Conservation (phyloP, 176 grass and related monocot genomes). For the Pharus latifolius region DNA sequence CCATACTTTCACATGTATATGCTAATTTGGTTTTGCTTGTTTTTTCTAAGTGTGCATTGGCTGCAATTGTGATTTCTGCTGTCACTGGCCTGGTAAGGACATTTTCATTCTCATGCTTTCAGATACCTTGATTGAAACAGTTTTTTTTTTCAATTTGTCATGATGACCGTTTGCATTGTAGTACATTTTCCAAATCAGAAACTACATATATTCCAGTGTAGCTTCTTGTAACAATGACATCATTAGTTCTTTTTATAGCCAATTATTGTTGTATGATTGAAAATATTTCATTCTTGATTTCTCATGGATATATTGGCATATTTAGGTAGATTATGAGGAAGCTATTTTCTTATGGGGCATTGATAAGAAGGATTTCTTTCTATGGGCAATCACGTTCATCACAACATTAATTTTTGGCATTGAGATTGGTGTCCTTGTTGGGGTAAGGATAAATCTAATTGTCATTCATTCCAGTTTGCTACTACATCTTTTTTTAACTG, state of each 20-base stretch:
- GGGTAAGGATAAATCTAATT: constrained; percentile 42
- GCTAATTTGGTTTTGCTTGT: constrained; percentile 7
- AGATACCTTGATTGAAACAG: constrained; percentile 9
- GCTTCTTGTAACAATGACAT: not conserved
- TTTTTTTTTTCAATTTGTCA: not conserved
- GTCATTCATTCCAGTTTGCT: not conserved
- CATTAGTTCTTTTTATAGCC: not conserved
- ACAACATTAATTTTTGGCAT: constrained; percentile 86
- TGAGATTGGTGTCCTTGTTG: constrained; percentile 91
- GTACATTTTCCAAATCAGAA: not conserved
- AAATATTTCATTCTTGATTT: constrained; percentile 3
- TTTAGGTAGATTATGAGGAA: constrained; percentile 88
- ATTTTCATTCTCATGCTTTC: not conserved
- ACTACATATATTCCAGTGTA: not conserved
- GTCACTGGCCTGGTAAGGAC: constrained; percentile 83
- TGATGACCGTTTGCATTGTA: not conserved
- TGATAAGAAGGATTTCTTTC: constrained; percentile 93
- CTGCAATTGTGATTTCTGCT: constrained; percentile 97
- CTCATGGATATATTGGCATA: not conserved
- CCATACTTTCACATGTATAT: not conserved
- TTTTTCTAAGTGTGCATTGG: constrained; percentile 58
- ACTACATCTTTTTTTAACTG: not conserved
- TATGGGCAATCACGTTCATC: constrained; percentile 72
- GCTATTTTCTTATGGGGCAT: constrained; percentile 86
- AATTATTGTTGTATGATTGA: not conserved